Percentiles rank a stretch among this genome's conserved stretches.
phyloP scores from a whole-genome alignment of 169 alveolate species.

The Plasmodium inui region DNA sequence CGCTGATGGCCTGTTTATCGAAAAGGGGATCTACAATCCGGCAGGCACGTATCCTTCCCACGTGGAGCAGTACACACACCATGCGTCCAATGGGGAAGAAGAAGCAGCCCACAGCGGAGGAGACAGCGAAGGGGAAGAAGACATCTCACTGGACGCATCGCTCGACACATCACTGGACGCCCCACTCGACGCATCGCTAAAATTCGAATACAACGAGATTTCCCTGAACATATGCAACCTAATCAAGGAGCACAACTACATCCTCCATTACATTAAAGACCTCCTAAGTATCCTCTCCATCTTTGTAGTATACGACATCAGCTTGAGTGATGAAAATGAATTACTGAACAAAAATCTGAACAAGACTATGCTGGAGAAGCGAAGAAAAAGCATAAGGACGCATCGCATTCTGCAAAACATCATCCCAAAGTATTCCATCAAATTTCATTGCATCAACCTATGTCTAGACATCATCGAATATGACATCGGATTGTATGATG shows the following conservation, averaged over 20 bases:
- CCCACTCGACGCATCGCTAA: background rate
- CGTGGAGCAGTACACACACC: background rate
- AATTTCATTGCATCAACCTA: conserved; percentile 66
- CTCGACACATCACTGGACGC: background rate
- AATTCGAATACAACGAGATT: conserved; percentile 50
- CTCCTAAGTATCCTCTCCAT: conserved; percentile 43
- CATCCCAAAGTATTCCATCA: conserved; percentile 52
- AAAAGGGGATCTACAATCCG: background rate
- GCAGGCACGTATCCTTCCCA: background rate
- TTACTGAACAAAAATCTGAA: conserved; percentile 6
- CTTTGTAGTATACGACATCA: conserved; percentile 52
- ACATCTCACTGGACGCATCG: background rate
- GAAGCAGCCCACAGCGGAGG: background rate
- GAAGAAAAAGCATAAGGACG: conserved; percentile 48
- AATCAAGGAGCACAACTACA: conserved; percentile 64
- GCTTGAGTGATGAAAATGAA: conserved; percentile 62
- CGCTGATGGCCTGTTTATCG: background rate
- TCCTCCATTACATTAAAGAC: conserved; percentile 45
- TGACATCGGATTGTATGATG: conserved; percentile 67
- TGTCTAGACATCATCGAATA: conserved; percentile 65
- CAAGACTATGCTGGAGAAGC: background rate
- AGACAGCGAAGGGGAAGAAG: background rate
- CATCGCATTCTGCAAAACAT: conserved; percentile 65
- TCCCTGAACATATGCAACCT: conserved; percentile 57
- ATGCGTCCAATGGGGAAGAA: background rate